A percentile compares a stretch with the other conserved stretches of the same genome.
These are phyloP conservation scores for Quercus dentata DNA, from an alignment of 306 rosid species.

Conservation along the genomic window DNA sequence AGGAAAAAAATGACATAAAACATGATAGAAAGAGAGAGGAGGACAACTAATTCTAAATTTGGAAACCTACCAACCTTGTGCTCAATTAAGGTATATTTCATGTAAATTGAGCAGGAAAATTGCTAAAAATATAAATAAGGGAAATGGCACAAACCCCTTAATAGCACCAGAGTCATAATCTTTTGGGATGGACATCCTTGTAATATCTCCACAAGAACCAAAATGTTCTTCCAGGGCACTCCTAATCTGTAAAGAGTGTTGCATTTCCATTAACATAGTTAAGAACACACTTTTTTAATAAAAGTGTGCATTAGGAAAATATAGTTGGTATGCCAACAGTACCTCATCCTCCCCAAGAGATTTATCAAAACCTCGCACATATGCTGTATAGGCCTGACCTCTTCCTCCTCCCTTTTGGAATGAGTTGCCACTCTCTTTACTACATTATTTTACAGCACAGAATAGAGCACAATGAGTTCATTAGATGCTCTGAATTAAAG, in stretches of 20 bases:
- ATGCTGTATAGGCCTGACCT: slow-evolving; percentile 40
- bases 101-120: background rate
- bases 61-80: background rate
- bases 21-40: background rate
- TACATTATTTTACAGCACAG: background rate
- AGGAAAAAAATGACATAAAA: background rate
- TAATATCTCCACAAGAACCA: slow-evolving; percentile 62
- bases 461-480: background rate
- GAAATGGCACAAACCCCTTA: slow-evolving; percentile 54
- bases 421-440: slow-evolving; percentile 44
- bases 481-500: background rate
- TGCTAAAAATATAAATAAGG: background rate
- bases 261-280: background rate
- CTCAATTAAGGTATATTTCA: background rate
- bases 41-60: background rate
- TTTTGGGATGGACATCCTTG: slow-evolving; percentile 67
- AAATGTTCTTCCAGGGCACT: slow-evolving; percentile 51
- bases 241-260: slow-evolving; percentile 38
- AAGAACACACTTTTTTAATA: background rate
- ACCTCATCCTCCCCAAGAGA: slow-evolving; percentile 70
- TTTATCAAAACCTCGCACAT: slow-evolving; percentile 67
- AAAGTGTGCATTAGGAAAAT: background rate
- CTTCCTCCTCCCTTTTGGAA: slow-evolving; percentile 53
- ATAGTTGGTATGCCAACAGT: background rate
- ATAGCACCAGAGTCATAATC: slow-evolving; percentile 53